Conservation (phyloP, 2,329 filamentous ascomycete genomes). For the Fusarium nurragi region DNA sequence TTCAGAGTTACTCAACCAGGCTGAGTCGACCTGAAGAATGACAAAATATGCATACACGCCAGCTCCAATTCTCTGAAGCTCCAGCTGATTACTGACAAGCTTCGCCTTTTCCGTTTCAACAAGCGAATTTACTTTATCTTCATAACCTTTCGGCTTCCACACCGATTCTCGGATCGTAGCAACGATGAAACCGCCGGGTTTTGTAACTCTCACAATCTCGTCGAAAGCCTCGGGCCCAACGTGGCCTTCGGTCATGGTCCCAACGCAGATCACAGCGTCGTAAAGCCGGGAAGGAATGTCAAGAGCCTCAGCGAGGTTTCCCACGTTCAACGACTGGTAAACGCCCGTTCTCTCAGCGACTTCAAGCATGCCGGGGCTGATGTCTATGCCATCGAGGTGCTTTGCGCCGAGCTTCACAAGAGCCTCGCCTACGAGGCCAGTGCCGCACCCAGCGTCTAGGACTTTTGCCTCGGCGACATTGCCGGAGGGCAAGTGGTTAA, state of each 20-base stretch:
- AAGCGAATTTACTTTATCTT: slow-evolving; percentile 50
- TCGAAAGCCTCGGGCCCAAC: slow-evolving; percentile 57
- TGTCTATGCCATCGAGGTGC: slow-evolving; percentile 58
- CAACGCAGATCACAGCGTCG: slow-evolving; percentile 60
- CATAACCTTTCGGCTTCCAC: slow-evolving; percentile 57
- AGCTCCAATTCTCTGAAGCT: slow-evolving; percentile 13
- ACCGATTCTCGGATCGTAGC: slow-evolving; percentile 59
- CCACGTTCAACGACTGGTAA: slow-evolving; percentile 53
- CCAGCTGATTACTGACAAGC: neutral
- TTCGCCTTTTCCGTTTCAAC: neutral
- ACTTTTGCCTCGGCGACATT: slow-evolving; percentile 39
- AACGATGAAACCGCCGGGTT: slow-evolving; percentile 55
- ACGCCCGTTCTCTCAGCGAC: slow-evolving; percentile 54
- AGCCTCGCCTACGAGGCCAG: slow-evolving; percentile 58
- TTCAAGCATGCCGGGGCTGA: slow-evolving; percentile 60
- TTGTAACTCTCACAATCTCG: slow-evolving; percentile 58
- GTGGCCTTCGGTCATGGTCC: slow-evolving; percentile 62
- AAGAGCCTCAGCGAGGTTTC: slow-evolving; percentile 55
- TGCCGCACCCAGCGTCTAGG: slow-evolving; percentile 63
- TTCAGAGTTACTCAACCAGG: neutral
- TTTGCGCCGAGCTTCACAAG: slow-evolving; percentile 52
- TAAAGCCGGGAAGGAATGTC: slow-evolving; percentile 51
- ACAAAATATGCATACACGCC: slow-evolving; percentile 23
- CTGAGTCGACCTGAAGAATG: too few relatives aligned
- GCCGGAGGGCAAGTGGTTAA: slow-evolving; percentile 27